Base-by-base conservation (phyloP, 2,329 filamentous ascomycete species). In the Onygenales sp. region DNA sequence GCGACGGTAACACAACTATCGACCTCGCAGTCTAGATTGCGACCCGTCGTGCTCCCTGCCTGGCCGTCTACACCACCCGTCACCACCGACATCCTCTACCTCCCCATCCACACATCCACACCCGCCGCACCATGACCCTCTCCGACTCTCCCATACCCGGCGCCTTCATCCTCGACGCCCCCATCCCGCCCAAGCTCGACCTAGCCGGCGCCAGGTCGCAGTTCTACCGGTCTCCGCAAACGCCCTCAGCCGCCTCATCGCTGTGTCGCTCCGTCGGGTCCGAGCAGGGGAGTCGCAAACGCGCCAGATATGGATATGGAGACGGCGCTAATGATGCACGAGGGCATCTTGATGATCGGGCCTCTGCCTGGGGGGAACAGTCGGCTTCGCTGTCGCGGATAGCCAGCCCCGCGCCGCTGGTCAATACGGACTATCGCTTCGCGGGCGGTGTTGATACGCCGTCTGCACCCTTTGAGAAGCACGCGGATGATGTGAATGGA, bases 401-500 rank as follows among this genome's bases (percentile, higher is more conserved):
- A 14, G 54, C 56, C 51, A 69, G 67, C 50, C 67, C 70, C 37
- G 62, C 67, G 6, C 67, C 70, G 32, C 62, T 74, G 11, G 65
- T 68, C 40, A 70, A 65, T 51, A 65, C 69, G 27, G 62, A 68
- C 43, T 74, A 73, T 56, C 63, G 64, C 33, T 64, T 71, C 53
- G 65, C 65, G 34, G 62, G 62, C 21, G 67, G 65, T 7, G 56
- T 67, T 13, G 65, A 67, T 53, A 62, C 64, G 7, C 58, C 64
- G n/a, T 62, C 49, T 55, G 57, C 52, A 43, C 62, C 44, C 51
- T 56, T 57, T 40, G 56, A 56, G 40, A 55, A 63, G 51, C 57
- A 60, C 17, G 56, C 59, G 32, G 55, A 56, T 36, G 56, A 2
- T 1, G 58, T 59, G 14, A 59, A 56, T 46, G 61, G 63, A 5